These are phyloP conservation scores for Lippia alba DNA, from an alignment of 305 asterid species.

Conservation along the genomic window DNA sequence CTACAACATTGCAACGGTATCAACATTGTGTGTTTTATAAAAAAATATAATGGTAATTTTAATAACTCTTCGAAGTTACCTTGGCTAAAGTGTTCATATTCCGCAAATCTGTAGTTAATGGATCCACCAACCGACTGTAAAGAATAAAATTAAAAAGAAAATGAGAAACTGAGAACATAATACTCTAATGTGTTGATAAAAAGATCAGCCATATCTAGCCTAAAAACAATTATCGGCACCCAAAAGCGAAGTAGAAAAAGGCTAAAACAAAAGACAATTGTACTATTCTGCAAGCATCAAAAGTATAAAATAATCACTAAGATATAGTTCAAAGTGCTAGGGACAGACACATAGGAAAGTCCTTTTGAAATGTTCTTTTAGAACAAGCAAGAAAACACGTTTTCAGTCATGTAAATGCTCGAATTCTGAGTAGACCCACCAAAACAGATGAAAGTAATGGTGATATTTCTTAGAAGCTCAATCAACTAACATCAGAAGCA, in stretches of 20 bases:
- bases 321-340: not conserved
- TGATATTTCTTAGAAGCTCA: not conserved
- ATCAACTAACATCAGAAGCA: conserved; percentile 23
- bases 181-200: conserved; percentile 14
- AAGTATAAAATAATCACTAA: not conserved
- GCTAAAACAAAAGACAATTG: conserved; percentile 3
- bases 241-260: not conserved
- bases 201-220: conserved; percentile 1
- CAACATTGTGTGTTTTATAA: conserved; percentile 3
- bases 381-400: conserved; percentile 9
- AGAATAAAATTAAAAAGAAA: conserved; percentile 15
- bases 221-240: conserved; percentile 13
- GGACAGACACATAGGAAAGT: conserved; percentile 13
- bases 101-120: conserved; percentile 88
- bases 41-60: not conserved
- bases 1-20: conserved; percentile 52
- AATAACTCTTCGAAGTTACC: conserved; percentile 51
- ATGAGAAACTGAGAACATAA: conserved; percentile 16
- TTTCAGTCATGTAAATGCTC: conserved; percentile 14
- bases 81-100: conserved; percentile 90
- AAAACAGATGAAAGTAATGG: conserved; percentile 3
- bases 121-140: conserved; percentile 93
- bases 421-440: not conserved
- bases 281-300: conserved; percentile 19
- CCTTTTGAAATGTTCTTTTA: not conserved